Conservation (phyloP, 1,139 yeast genomes). For the Yamadazyma friedrichii region DNA sequence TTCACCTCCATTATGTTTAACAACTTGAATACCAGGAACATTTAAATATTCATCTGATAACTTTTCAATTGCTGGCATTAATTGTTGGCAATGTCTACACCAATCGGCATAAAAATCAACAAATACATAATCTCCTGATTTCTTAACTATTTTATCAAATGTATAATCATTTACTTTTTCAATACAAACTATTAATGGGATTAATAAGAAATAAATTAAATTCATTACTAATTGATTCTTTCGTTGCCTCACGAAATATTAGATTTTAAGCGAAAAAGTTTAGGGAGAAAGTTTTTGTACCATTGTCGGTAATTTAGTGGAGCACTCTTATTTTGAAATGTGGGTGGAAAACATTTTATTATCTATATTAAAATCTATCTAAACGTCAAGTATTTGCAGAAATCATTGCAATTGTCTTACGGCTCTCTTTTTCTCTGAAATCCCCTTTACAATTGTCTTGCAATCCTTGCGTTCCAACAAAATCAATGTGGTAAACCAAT, state of each 20-base stretch:
- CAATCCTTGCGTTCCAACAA: no score
- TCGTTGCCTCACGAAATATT: background rate
- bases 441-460: no score
- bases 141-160: conserved; percentile 53
- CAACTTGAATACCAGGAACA: conserved; percentile 49
- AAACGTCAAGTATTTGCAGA: no score
- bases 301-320: no score
- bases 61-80: conserved; percentile 64
- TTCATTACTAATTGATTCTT: conserved; percentile 2
- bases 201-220: conserved; percentile 2
- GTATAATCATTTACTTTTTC: conserved; percentile 40
- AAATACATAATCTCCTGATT: conserved; percentile 60
- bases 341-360: no score
- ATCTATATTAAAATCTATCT: no score
- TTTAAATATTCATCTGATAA: conserved; percentile 51
- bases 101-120: conserved; percentile 79
- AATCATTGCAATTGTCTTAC: no score
- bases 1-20: conserved; percentile 66
- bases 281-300: no score
- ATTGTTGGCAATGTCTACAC: conserved; percentile 75
- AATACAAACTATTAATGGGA: conserved; percentile 8
- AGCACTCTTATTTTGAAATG: no score
- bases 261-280: no score
- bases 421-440: no score
- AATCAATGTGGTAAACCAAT: conserved; percentile 15